Conservation (phyloP, 441 rosid species). For the Monsonia emarginata region DNA sequence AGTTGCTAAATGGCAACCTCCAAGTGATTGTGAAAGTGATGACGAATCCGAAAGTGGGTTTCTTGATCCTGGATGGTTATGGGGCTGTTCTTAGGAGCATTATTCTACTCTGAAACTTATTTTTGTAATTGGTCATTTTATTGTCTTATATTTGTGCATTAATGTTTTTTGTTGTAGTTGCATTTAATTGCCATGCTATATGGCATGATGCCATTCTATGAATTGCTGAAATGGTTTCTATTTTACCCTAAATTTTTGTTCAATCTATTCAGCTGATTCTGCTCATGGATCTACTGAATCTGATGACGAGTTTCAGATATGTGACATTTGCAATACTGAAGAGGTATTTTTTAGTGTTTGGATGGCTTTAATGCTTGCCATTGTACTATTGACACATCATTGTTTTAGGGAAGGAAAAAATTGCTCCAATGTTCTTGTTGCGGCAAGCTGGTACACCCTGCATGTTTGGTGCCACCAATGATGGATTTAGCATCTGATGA, state of each 20-base stretch:
- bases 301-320: constrained; percentile 97
- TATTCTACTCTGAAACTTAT: no score
- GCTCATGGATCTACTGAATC: constrained; percentile 74
- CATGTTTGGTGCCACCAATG: constrained; percentile 78
- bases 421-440: constrained; percentile 92
- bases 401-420: constrained; percentile 77
- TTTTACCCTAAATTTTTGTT: not conserved
- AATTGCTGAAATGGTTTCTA: not conserved
- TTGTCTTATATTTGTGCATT: not conserved
- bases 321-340: constrained; percentile 82
- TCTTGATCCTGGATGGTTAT: constrained; percentile 17
- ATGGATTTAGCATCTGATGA: constrained; percentile 57
- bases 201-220: not conserved
- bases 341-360: constrained; percentile 47
- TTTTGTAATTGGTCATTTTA: not conserved
- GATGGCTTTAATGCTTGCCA: constrained; percentile 16
- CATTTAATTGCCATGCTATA: not conserved
- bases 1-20: constrained; percentile 81
- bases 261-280: constrained; percentile 69
- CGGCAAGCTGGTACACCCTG: constrained; percentile 75
- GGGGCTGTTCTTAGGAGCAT: constrained; percentile 9
- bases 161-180: not conserved
- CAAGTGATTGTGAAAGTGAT: constrained; percentile 78
- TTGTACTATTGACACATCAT: constrained; percentile 19
- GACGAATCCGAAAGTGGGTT: constrained; percentile 76